phyloP scores from a whole-genome alignment of 2,329 filamentous ascomycete genomes.

The Colletotrichum lindemuthianum region DNA sequence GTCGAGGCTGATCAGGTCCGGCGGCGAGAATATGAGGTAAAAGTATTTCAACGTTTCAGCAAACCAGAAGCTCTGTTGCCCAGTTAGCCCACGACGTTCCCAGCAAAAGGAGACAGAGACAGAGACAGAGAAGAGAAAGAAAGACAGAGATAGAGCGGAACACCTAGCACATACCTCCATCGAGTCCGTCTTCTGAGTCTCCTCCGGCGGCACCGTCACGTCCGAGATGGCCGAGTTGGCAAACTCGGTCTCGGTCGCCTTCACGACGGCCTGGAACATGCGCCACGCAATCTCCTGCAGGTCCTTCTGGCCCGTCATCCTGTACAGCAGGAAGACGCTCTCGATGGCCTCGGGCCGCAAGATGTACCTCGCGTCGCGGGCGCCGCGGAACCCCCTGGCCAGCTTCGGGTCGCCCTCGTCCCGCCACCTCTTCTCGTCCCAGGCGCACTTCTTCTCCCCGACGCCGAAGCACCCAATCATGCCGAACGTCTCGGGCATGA shows the following conservation, averaged over 20 bases:
- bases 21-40: conserved; percentile 75
- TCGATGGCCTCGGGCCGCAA: conserved; percentile 63
- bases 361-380: conserved; percentile 59
- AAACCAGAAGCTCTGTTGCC: conserved; percentile 73
- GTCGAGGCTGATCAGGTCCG: conserved; percentile 72
- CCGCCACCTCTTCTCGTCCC: conserved; percentile 45
- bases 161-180: conserved; percentile 47
- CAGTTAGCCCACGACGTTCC: neutral
- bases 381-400: conserved; percentile 70
- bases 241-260: conserved; percentile 56
- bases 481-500: conserved; percentile 62
- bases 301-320: conserved; percentile 58
- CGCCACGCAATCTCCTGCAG: conserved; percentile 63
- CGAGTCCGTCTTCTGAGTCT: conserved; percentile 50
- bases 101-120: too few species aligned
- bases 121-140: neutral
- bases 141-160: too few species aligned
- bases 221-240: conserved; percentile 61
- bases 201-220: conserved; percentile 61
- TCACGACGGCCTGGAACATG: conserved; percentile 60
- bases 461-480: conserved; percentile 50
- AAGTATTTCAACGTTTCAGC: conserved; percentile 82
- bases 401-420: conserved; percentile 40
- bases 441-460: conserved; percentile 57
- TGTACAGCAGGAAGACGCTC: conserved; percentile 64